Evolutionary conservation across 1,284 basidiomycete genomes (phyloP).

Genomic region (Bothia castanella): DNA sequence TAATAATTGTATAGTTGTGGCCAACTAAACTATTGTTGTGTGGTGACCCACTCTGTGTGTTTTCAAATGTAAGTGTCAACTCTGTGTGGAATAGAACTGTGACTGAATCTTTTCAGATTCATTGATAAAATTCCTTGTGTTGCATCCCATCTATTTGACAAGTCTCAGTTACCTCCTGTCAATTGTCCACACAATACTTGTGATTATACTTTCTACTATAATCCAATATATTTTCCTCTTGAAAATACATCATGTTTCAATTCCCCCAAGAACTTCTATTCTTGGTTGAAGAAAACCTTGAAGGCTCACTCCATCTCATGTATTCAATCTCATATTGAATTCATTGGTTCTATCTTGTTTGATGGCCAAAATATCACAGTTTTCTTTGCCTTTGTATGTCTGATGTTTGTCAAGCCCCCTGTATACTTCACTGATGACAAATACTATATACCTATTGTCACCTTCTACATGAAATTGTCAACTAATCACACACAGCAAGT

Average conservation of each 20-base stretch:
- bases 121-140: neutral
- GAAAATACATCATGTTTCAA: neutral
- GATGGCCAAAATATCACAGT: too few species aligned
- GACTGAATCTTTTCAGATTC: neutral
- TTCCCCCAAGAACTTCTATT: neutral
- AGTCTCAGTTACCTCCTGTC: neutral
- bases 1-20: neutral
- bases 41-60: too few species aligned
- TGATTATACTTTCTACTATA: neutral
- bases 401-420: too few species aligned
- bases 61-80: neutral
- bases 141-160: neutral
- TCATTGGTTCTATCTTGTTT: neutral
- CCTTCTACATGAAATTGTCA: too few species aligned
- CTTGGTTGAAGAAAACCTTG: neutral
- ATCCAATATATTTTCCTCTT: slow-evolving; percentile 1
- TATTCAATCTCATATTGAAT: neutral
- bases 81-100: neutral
- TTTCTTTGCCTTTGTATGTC: too few species aligned
- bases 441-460: too few species aligned
- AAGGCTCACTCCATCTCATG: neutral
- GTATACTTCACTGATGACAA: too few species aligned
- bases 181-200: neutral
- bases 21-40: too few species aligned
- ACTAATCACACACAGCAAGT: too few species aligned